A percentile compares a stretch with the other conserved stretches of the same genome.
Evolutionary conservation across 2,329 filamentous ascomycete species (phyloP).

Genomic region (Phialocephala subalpina): DNA sequence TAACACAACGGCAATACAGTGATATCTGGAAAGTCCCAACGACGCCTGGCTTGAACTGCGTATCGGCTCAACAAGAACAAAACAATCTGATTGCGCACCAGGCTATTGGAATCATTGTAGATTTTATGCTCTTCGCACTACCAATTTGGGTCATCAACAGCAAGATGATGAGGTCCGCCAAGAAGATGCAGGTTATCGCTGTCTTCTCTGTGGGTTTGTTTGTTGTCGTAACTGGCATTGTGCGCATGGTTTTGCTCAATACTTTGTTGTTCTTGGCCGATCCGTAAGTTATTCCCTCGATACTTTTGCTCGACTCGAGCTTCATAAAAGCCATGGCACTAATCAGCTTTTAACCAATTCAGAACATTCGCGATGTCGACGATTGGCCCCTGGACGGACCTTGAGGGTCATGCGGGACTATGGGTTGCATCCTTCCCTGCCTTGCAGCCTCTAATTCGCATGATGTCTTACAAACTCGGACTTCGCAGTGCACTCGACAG

Average conservation of each 20-base stretch:
- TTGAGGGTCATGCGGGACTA: constrained; percentile 52
- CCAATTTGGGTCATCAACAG: constrained; percentile 48
- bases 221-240: constrained; percentile 47
- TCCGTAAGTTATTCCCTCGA: constrained; percentile 9
- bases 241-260: constrained; percentile 44
- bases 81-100: constrained; percentile 47
- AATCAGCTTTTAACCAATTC: background rate
- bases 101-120: constrained; percentile 45
- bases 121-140: constrained; percentile 46
- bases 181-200: constrained; percentile 46
- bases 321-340: background rate
- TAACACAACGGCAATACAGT: background rate
- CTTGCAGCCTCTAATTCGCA: constrained; percentile 48
- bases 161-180: constrained; percentile 47
- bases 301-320: background rate
- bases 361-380: constrained; percentile 22
- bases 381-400: constrained; percentile 32
- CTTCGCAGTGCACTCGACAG: constrained; percentile 2
- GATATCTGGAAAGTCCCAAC: constrained; percentile 22
- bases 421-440: constrained; percentile 53
- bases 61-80: constrained; percentile 34
- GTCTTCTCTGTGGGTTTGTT: constrained; percentile 49
- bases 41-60: constrained; percentile 40
- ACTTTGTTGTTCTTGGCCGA: constrained; percentile 16
- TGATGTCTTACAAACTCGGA: constrained; percentile 32